phyloP scores from a whole-genome alignment of 306 rosid genomes.

The Bauhinia variegata region DNA sequence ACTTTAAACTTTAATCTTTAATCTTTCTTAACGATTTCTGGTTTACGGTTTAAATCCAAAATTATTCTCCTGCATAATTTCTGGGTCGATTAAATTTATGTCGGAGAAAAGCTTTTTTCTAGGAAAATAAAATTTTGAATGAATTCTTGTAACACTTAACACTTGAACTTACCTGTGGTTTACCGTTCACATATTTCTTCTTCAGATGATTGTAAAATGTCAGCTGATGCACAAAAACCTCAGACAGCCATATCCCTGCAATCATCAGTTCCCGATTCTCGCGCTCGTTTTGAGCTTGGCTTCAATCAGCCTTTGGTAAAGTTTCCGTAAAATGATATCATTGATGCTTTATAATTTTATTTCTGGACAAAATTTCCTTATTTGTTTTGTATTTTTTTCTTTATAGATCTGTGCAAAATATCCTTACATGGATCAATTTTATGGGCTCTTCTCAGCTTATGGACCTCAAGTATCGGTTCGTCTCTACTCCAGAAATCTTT shows the following conservation, averaged over 20 bases:
- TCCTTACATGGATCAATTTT: conserved; percentile 76
- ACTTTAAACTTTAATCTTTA: conserved; percentile 2
- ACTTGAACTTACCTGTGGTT: conserved; percentile 26
- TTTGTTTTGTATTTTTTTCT: conserved; percentile 24
- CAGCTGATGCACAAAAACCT: conserved; percentile 60
- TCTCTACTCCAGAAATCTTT: conserved; percentile 37
- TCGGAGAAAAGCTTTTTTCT: conserved; percentile 3
- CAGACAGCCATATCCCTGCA: conserved; percentile 61
- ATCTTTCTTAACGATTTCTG: conserved; percentile 20
- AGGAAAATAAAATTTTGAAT: neutral
- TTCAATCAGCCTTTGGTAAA: conserved; percentile 81
- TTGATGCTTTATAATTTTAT: conserved; percentile 10
- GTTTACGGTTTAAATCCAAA: conserved; percentile 17
- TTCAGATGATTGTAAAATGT: conserved; percentile 58
- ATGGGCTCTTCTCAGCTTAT: conserved; percentile 75
- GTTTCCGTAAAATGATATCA: conserved; percentile 14
- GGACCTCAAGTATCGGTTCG: conserved; percentile 83
- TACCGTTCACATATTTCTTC: conserved; percentile 37
- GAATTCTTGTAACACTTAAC: conserved; percentile 21
- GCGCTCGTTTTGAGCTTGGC: conserved; percentile 72
- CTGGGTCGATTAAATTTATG: conserved; percentile 9
- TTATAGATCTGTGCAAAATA: conserved; percentile 71
- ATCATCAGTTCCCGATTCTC: conserved; percentile 52
- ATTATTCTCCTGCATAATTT: no score
- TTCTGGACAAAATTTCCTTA: conserved; percentile 36